A percentile compares a stretch with the other conserved stretches of the same genome.
Conservation (phyloP, 2,329 filamentous ascomycete genomes). For the Fusarium udum region DNA sequence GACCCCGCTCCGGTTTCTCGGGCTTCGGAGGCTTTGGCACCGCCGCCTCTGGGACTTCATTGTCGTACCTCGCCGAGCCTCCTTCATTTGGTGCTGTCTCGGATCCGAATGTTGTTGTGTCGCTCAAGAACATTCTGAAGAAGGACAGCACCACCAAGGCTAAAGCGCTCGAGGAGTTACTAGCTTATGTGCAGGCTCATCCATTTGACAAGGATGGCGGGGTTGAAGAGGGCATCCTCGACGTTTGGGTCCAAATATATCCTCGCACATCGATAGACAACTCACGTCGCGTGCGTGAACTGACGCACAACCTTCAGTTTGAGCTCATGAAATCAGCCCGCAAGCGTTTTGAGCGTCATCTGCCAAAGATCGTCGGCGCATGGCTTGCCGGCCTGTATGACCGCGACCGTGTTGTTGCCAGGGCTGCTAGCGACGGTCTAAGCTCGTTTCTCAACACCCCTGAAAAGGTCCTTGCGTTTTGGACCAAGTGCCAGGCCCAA, state of each 20-base stretch:
- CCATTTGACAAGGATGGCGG: constrained; percentile 65
- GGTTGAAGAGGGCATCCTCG: constrained; percentile 82
- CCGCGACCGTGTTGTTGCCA: constrained; percentile 78
- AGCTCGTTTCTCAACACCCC: constrained; percentile 78
- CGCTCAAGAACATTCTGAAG: constrained; percentile 92
- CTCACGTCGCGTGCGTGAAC: constrained; percentile 85
- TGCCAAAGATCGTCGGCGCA: constrained; percentile 82
- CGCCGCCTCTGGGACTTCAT: constrained; percentile 58
- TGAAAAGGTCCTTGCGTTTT: constrained; percentile 81
- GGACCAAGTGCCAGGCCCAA: constrained; percentile 81
- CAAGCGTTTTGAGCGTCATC: constrained; percentile 83
- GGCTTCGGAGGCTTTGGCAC: constrained; percentile 44
- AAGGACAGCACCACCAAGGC: constrained; percentile 92
- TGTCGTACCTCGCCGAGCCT: constrained; percentile 90
- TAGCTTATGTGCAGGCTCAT: constrained; percentile 67
- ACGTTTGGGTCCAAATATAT: constrained; percentile 90
- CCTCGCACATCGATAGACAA: constrained; percentile 91
- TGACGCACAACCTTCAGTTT: constrained; percentile 79
- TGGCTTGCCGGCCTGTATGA: constrained; percentile 94
- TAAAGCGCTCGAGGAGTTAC: constrained; percentile 88
- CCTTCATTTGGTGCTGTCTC: constrained; percentile 81
- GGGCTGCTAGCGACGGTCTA: constrained; percentile 81
- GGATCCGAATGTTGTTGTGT: constrained; percentile 83
- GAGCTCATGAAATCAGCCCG: constrained; percentile 70
- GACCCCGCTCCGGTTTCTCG: constrained; percentile 40